These are phyloP conservation scores for Paecilomyces sp. DNA, from an alignment of 2,329 filamentous ascomycete genomes.

Conservation along the genomic window DNA sequence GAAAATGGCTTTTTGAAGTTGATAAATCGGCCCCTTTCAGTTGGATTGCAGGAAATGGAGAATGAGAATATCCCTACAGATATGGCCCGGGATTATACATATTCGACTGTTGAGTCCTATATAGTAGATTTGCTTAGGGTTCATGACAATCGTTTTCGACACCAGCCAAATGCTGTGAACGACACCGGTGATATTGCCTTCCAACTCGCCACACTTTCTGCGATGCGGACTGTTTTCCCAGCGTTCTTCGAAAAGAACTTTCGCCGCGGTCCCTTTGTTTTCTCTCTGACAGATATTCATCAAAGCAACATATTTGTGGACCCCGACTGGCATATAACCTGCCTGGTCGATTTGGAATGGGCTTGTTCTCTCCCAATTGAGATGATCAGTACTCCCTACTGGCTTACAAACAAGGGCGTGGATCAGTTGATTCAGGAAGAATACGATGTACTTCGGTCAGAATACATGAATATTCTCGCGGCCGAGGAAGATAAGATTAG, in stretches of 20 bases:
- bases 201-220: conserved; percentile 6
- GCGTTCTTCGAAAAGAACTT: conserved; percentile 13
- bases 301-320: conserved; percentile 30
- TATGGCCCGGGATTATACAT: conserved; percentile 14
- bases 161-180: conserved; percentile 16
- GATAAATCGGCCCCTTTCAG: conserved; percentile 10
- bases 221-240: not conserved
- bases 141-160: conserved; percentile 15
- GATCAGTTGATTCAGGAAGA: conserved; percentile 2
- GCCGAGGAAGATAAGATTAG: too few species aligned
- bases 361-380: conserved; percentile 22
- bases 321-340: conserved; percentile 26
- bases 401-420: conserved; percentile 14
- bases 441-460: too few species aligned
- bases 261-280: conserved; percentile 26
- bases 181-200: conserved; percentile 3
- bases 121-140: conserved; percentile 12
- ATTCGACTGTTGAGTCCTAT: conserved; percentile 16
- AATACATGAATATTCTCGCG: too few species aligned
- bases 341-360: conserved; percentile 29
- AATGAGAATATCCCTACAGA: conserved; percentile 15
- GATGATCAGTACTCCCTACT: conserved; percentile 19
- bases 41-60: conserved; percentile 6
- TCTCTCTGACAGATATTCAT: conserved; percentile 31
- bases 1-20: conserved; percentile 13